These are phyloP conservation scores for Marasmius oreades DNA, from an alignment of 1,284 basidiomycete genomes.

Conservation along the genomic window DNA sequence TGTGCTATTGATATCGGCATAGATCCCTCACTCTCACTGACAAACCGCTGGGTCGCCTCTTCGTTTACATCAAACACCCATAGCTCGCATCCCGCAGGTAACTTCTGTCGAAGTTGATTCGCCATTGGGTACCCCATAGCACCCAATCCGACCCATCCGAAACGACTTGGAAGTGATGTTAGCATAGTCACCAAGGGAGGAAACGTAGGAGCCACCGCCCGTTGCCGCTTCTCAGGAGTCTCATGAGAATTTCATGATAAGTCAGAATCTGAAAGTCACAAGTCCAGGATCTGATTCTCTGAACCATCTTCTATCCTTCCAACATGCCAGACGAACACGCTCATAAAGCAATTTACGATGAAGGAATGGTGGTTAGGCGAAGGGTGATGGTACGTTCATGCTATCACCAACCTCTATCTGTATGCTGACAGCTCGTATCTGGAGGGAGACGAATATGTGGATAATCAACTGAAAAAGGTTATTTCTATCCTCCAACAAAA, in stretches of 20 bases:
- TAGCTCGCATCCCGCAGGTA: slow-evolving; percentile 23
- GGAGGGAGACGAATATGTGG: slow-evolving; percentile 38
- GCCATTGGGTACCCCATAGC: slow-evolving; percentile 43
- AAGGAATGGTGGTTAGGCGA: slow-evolving; percentile 33
- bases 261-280: neutral
- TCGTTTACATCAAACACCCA: slow-evolving; percentile 32
- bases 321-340: slow-evolving; percentile 29
- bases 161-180: slow-evolving; percentile 18
- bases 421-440: neutral
- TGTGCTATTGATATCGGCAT: slow-evolving; percentile 20
- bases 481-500: neutral
- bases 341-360: slow-evolving; percentile 36
- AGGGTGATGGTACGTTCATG: slow-evolving; percentile 34
- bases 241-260: neutral
- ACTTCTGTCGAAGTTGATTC: slow-evolving; percentile 27
- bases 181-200: slow-evolving; percentile 11
- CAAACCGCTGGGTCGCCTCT: slow-evolving; percentile 24
- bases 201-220: neutral
- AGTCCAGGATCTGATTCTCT: neutral
- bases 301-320: neutral
- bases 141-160: slow-evolving; percentile 38
- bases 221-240: neutral
- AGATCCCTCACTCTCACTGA: slow-evolving; percentile 15
- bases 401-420: neutral
- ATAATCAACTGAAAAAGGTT: slow-evolving; percentile 34